Conservation (phyloP, 1,284 basidiomycete genomes). For the Ustilago crameri region DNA sequence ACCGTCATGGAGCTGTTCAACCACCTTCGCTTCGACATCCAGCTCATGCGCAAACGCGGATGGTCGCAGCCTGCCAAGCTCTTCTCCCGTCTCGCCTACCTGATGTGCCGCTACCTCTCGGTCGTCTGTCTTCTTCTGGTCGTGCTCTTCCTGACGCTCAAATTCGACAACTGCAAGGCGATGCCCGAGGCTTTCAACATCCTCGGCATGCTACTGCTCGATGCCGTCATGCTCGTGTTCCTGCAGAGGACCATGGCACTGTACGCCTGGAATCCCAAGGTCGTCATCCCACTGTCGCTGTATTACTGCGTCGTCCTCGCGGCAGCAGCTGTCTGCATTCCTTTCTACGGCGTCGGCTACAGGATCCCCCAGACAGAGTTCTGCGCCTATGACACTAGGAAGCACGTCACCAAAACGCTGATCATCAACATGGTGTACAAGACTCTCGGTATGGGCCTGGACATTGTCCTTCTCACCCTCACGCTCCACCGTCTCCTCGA, state of each 20-base stretch:
- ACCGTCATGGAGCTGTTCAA: constrained; percentile 31
- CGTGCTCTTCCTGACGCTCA: constrained; percentile 20
- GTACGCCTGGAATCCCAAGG: constrained; percentile 28
- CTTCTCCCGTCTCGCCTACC: constrained; percentile 34
- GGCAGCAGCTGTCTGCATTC: constrained; percentile 17
- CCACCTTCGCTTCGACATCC: constrained; percentile 38
- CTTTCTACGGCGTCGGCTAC: constrained; percentile 33
- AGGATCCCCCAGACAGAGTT: constrained; percentile 29
- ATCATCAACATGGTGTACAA: constrained; percentile 32
- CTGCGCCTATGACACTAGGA: constrained; percentile 37
- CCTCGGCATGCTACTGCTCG: constrained; percentile 22
- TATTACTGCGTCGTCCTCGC: constrained; percentile 24
- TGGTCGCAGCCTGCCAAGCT: constrained; percentile 39
- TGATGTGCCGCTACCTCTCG: constrained; percentile 28
- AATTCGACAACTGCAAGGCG: constrained; percentile 24
- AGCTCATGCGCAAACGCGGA: constrained; percentile 34
- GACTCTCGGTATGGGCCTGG: constrained; percentile 25
- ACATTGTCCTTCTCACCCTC: constrained; percentile 34
- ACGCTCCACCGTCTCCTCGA: constrained; percentile 45
- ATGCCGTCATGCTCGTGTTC: constrained; percentile 35
- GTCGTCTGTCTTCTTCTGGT: constrained; percentile 15
- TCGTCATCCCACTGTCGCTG: constrained; percentile 24
- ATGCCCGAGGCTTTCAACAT: constrained; percentile 31
- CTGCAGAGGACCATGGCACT: constrained; percentile 44
- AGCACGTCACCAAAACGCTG: constrained; percentile 10